phyloP scores from a whole-genome alignment of 2,329 filamentous ascomycete species.

The Scortechinia acanthostroma region DNA sequence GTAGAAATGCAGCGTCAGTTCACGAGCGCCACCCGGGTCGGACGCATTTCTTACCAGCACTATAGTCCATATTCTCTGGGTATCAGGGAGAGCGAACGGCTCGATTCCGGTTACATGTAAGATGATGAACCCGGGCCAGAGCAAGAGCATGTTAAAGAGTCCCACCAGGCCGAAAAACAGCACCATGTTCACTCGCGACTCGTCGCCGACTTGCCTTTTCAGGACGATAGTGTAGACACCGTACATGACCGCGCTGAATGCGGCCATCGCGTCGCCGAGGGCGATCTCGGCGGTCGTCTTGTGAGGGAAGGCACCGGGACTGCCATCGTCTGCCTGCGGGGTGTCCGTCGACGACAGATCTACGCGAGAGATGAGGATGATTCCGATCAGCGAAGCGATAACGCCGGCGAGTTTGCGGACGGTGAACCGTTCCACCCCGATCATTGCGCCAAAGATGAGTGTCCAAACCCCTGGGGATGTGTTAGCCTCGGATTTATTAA shows the following conservation, averaged over 20 bases:
- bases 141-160: constrained; percentile 49
- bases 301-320: background rate
- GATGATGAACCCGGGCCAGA: constrained; percentile 60
- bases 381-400: constrained; percentile 49
- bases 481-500: background rate
- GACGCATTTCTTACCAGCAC: constrained; percentile 24
- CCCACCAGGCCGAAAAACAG: constrained; percentile 65
- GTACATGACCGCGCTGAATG: constrained; percentile 55
- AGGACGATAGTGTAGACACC: constrained; percentile 61
- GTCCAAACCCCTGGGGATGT: constrained; percentile 45
- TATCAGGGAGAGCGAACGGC: constrained; percentile 46
- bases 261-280: constrained; percentile 55
- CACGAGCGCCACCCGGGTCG: background rate
- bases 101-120: constrained; percentile 51
- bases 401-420: constrained; percentile 53
- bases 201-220: constrained; percentile 57
- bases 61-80: constrained; percentile 43
- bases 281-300: constrained; percentile 41
- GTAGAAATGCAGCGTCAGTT: background rate
- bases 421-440: constrained; percentile 56
- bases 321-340: background rate
- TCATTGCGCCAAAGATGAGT: constrained; percentile 48
- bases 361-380: constrained; percentile 52
- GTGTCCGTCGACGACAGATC: constrained; percentile 29
- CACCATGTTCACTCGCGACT: constrained; percentile 55